Conservation (phyloP, 768 basidiomycete genomes). For the Hebeloma cylindrosporum region DNA sequence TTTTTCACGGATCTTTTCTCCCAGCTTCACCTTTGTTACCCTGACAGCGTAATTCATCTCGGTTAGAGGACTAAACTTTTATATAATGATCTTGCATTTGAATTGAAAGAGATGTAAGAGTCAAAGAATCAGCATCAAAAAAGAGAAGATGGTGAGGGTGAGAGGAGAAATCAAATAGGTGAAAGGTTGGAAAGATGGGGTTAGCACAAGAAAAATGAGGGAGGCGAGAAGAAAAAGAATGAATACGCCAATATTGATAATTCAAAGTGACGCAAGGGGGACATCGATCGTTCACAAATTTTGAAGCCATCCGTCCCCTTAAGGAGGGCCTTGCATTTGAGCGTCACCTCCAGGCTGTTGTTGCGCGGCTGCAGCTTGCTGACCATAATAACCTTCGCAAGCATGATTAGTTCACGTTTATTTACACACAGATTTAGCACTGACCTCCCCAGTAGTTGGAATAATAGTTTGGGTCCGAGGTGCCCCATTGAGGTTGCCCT, state of each 20-base stretch:
- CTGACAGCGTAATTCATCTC: neutral
- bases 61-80: slow-evolving; percentile 17
- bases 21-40: no score
- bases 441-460: slow-evolving; percentile 83
- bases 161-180: no score
- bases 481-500: slow-evolving; percentile 76
- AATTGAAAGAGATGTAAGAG: no score
- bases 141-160: no score
- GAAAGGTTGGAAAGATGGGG: slow-evolving; percentile 9
- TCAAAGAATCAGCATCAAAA: no score
- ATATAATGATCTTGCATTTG: slow-evolving; percentile 26
- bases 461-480: slow-evolving; percentile 75
- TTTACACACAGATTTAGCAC: slow-evolving; percentile 24
- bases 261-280: slow-evolving; percentile 11
- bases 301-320: slow-evolving; percentile 19
- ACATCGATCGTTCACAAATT: slow-evolving; percentile 8
- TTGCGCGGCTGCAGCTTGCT: slow-evolving; percentile 58
- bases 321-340: slow-evolving; percentile 52
- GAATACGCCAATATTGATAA: slow-evolving; percentile 18
- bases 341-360: slow-evolving; percentile 58
- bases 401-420: slow-evolving; percentile 13
- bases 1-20: no score
- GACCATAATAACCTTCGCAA: slow-evolving; percentile 73
- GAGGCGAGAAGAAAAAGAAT: slow-evolving; percentile 15
- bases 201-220: slow-evolving; percentile 5